phyloP scores from a whole-genome alignment of 2,329 filamentous ascomycete species.

The Bertia moriformis region DNA sequence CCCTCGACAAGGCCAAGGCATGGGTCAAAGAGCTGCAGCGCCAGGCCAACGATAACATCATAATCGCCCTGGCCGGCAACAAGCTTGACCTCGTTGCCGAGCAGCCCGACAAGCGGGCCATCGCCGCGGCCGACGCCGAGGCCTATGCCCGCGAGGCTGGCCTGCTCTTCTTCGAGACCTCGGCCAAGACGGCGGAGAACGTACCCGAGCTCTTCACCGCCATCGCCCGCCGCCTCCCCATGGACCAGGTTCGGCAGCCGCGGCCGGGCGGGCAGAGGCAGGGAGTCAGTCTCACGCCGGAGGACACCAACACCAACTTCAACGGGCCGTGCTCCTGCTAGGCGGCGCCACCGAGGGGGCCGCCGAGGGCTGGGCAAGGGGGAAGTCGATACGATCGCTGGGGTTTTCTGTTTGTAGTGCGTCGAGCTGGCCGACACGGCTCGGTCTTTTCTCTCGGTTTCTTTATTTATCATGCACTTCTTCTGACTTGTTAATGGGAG shows the following conservation, averaged over 20 bases:
- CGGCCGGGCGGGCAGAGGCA: constrained; percentile 57
- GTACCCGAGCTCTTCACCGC: constrained; percentile 91
- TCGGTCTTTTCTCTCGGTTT: no score
- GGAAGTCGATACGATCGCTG: no score
- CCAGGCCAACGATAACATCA: constrained; percentile 98
- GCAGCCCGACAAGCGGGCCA: constrained; percentile 88
- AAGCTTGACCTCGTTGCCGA: constrained; percentile 93
- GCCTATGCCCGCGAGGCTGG: constrained; percentile 88
- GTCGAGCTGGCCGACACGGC: no score
- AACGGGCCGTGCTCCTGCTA: constrained; percentile 43
- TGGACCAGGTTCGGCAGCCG: constrained; percentile 88
- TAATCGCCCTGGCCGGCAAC: constrained; percentile 95
- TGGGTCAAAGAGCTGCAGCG: constrained; percentile 99
- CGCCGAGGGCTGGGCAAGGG: no score
- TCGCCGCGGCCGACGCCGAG: constrained; percentile 76
- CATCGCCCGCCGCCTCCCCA: constrained; percentile 91
- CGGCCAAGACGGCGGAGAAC: constrained; percentile 92
- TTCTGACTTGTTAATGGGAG: no score
- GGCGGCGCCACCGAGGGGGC: no score
- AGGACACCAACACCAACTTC: constrained; percentile 41
- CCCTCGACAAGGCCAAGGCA: constrained; percentile 94
- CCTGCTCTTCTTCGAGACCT: constrained; percentile 95
- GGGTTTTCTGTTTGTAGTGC: no score
- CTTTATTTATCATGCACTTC: no score
- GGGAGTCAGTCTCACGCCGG: constrained; percentile 38